Base-by-base conservation (phyloP, 371 early-diverging fungal species). In the Rhizopus arrhizus region DNA sequence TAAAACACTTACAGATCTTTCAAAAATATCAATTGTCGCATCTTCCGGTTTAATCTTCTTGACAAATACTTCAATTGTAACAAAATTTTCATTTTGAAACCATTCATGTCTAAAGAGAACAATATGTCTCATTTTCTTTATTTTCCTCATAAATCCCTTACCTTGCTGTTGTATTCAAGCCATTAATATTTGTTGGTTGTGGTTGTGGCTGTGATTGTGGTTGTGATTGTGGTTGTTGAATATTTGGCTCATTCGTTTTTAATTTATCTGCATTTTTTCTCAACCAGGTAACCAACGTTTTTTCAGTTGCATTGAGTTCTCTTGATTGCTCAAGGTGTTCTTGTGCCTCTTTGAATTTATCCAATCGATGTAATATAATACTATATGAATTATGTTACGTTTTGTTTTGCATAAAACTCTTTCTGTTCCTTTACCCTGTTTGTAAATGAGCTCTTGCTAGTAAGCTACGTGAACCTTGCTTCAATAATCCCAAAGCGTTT, bases 41-140 rank as follows among this genome's bases (percentile, higher is more conserved):
- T 76, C 65, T 3, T 86, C 86, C 53, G 82, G 72, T 63, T 87
- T 84, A 42, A 88, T 82, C n/a, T 91, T 89, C 78, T 95, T 96
- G 73, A 92, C 85, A 66, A 95, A 96, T 22, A 98, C 80, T 60
- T 90, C 87, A 41, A 98, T 78, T 8, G 89, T 93, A 43, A 98
- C 89, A 68, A 78, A 86, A 56, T 81, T 73, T 65, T 96, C 97
- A 63, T 89, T 97, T 78, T 98, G 98, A 77, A 93, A 96, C 96
- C 96, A 97, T 73, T 97, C 97, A 66, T 96, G 94, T 69, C 96
- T 9, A 15, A 22, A 22, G 22, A 22, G 22, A 22, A 22, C 2
- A 22, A 22, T 91, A 72, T 10, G 12, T 29, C 29, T 6, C 16
- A 4, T 3, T n/a, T 16, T 12, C 13, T 2, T 6, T 10, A 32